Evolutionary conservation across 495 filamentous ascomycete species (phyloP), one percentile per base, ranked within the genome.

Genomic region (Penicillium odoratum): DNA sequence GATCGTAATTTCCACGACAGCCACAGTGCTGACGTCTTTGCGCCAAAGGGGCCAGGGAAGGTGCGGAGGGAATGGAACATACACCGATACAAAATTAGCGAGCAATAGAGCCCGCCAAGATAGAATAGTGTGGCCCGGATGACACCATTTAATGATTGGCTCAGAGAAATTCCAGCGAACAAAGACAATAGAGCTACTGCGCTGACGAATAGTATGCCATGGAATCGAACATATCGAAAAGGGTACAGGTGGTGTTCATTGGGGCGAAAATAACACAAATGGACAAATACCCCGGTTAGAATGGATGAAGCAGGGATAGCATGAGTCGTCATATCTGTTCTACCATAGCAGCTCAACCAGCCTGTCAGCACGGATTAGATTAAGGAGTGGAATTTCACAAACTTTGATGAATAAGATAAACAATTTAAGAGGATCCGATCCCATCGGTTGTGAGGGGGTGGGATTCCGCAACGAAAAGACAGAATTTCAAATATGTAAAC

Each of bases 31-130:
- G 73, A 76, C 7, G 78, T 13, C 26, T 63, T 59, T 3, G 59
- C 66, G 7, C 55, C 15, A 25, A 70, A 66, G 7, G 77, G 74
- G 7, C 77, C 77, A 0, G 73, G 72, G 51, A 80, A 79, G 28
- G 28, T 21, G 3, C 38, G 36, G 9, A 80, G 56, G 4, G 64
- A 69, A 55, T 76, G 71, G 13, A 69, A 72, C 30, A 72, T 61
- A 0, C 45, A 43, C 9, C 77, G 72, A 50, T 74, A 76, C 33
- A 69, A 21, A 0, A 77, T 11, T 38, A 80, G 65, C 53, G 68
- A 74, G 3, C n/a, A 36, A 43, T 53, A 59, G 1, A 59, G 9
- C 3, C 56, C 56, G 36, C 4, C 36, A 7, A 40, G 36, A n/a
- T 40, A 40, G 7, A n/a, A 40, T 40, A 4, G 36, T 11, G 36